Base-by-base conservation (phyloP, 2,329 filamentous ascomycete species). In the Fusarium sp. region DNA sequence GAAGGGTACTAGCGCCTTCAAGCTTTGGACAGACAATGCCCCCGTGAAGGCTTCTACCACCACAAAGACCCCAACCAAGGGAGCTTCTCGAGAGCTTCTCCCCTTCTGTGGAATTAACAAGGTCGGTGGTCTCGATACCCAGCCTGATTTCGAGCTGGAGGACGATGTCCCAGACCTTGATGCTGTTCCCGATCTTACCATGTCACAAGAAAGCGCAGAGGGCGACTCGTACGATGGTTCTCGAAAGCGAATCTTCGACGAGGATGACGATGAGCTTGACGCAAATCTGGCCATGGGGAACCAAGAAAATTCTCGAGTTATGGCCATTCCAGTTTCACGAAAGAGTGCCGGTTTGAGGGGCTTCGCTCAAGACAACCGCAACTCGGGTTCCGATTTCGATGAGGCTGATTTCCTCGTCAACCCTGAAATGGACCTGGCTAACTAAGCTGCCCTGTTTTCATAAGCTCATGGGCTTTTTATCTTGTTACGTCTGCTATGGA, bases 51-150 rank as follows among this genome's bases (percentile, higher is more conserved):
- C 63, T 23, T 29, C 63, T 11, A 58, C 69, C 4, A 21, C 50
- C 15, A 27, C 45, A 37, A 60, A 37, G 40, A 21, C 47, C 43
- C 69, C 70, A 5, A 74, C 76, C 45, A 71, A 72, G 42, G 73
- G 74, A 7, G 66, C 74, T 9, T 78, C 80, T 35, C 82, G 85
- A 31, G 93, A 96, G 75, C 83, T 97, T 6, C 81, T 90, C 10
- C 93, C 93, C 1, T 96, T 94, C 76, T 95, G 92, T 76, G 93
- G 92, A 25, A 84, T 96, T 69, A 85, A 93, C 80, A 93, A 90
- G 73, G 84, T 92, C 56, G 92, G 91, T 37, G 91, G 91, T 0
- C 80, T 90, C 40, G 85, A 85, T 29, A 81, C 85, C 27, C 90
- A 93, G 75, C 82, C 87, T 15, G 77, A 81, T 21, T 79, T 74